Evolutionary conservation across 2,329 filamentous ascomycete genomes (phyloP).

Genomic region (Nemania sp.): DNA sequence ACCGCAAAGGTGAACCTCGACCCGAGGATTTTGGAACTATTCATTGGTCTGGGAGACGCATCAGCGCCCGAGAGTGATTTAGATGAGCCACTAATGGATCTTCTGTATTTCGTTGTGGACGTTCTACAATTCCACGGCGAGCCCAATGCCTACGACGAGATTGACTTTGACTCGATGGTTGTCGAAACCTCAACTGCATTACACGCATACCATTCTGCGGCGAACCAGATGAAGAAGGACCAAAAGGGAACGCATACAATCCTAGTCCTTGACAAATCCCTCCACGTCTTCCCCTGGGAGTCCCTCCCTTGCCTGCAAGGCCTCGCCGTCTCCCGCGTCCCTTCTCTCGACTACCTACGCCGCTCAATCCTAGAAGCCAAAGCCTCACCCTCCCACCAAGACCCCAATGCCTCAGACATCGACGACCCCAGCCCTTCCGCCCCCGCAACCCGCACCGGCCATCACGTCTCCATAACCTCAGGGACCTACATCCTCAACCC

Average conservation of each 20-base stretch:
- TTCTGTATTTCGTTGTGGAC: slow-evolving; percentile 96
- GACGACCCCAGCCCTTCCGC: slow-evolving; percentile 24
- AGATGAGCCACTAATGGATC: slow-evolving; percentile 89
- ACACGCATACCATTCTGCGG: slow-evolving; percentile 76
- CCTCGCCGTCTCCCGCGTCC: slow-evolving; percentile 85
- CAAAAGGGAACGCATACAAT: slow-evolving; percentile 76
- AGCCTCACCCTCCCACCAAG: slow-evolving; percentile 28
- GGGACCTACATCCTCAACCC: slow-evolving; percentile 92
- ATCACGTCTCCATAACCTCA: slow-evolving; percentile 65
- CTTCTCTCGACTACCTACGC: slow-evolving; percentile 84
- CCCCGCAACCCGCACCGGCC: slow-evolving; percentile 57
- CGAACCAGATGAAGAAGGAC: slow-evolving; percentile 52
- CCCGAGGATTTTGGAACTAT: slow-evolving; percentile 81
- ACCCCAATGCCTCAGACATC: slow-evolving; percentile 40
- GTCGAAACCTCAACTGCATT: slow-evolving; percentile 89
- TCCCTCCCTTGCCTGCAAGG: slow-evolving; percentile 87
- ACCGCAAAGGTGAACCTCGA: slow-evolving; percentile 62
- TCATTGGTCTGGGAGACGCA: slow-evolving; percentile 84
- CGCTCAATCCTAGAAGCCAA: slow-evolving; percentile 74
- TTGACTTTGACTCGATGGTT: slow-evolving; percentile 93
- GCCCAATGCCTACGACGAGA: slow-evolving; percentile 95
- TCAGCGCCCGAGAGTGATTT: slow-evolving; percentile 76
- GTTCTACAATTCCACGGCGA: slow-evolving; percentile 97
- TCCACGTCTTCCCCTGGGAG: slow-evolving; percentile 96
- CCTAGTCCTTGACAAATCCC: slow-evolving; percentile 87